Percentiles rank a stretch among this genome's conserved stretches.
Conservation (phyloP, 164 flowering plant genomes). For the Liquidambar formosana region DNA sequence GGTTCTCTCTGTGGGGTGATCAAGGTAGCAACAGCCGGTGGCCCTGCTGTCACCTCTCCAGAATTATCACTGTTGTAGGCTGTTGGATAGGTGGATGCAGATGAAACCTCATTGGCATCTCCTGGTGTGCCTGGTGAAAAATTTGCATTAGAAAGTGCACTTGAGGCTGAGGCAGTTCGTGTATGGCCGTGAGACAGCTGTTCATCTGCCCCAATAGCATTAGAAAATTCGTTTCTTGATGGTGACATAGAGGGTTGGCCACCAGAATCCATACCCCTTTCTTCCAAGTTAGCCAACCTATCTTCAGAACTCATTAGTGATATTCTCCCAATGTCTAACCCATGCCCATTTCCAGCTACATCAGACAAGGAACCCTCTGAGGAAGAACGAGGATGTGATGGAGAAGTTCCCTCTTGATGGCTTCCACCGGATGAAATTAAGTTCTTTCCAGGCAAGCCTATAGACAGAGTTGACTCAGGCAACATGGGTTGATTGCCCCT, state of each 20-base stretch:
- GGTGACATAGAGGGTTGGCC: conserved; percentile 36
- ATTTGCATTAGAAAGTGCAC: conserved; percentile 33
- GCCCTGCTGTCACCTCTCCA: conserved; percentile 55
- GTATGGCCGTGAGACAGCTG: conserved; percentile 39
- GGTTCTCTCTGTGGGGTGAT: conserved; percentile 46
- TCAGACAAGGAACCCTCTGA: conserved; percentile 47
- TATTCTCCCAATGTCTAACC: conserved; percentile 43
- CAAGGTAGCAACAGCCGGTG: conserved; percentile 33
- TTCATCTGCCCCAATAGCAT: conserved; percentile 32
- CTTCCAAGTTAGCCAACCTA: conserved; percentile 29
- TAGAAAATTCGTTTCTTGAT: conserved; percentile 36
- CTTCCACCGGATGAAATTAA: conserved; percentile 35
- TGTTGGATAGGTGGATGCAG: conserved; percentile 34
- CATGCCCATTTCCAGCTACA: conserved; percentile 49
- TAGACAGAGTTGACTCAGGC: conserved; percentile 42
- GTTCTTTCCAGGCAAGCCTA: conserved; percentile 36
- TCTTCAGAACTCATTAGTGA: conserved; percentile 45
- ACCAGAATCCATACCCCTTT: conserved; percentile 25
- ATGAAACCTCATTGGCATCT: conserved; percentile 41
- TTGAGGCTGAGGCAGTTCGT: conserved; percentile 49
- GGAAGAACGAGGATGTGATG: conserved; percentile 55
- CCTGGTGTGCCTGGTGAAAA: conserved; percentile 28
- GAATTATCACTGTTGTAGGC: conserved; percentile 65
- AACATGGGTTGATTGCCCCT: conserved; percentile 41
- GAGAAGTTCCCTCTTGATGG: conserved; percentile 39